A percentile compares a stretch with the other conserved stretches of the same genome.
These are phyloP conservation scores for Globisporangium rhizosaccharum DNA, from an alignment of 352 stramenopile genomes.

Conservation along the genomic window DNA sequence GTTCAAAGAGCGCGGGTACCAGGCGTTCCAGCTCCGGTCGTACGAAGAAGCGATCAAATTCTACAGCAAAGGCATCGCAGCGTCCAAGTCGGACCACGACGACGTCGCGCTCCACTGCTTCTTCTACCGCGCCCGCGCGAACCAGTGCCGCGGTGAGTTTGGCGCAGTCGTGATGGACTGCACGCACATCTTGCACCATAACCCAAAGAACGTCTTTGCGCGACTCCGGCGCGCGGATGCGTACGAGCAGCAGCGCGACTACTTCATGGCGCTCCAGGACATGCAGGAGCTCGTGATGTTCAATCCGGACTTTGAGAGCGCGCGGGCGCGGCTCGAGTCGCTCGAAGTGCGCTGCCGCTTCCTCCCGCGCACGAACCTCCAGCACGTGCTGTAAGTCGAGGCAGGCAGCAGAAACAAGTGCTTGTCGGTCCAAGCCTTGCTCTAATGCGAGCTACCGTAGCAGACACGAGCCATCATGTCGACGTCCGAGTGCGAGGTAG, in stretches of 20 bases:
- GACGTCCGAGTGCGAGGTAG: too few species aligned
- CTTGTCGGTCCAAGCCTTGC: background rate
- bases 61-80: constrained; percentile 88
- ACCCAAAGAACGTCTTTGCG: constrained; percentile 47
- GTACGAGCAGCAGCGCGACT: constrained; percentile 55
- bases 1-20: constrained; percentile 83
- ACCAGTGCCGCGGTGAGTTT: constrained; percentile 50
- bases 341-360: constrained; percentile 42
- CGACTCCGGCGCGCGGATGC: constrained; percentile 45
- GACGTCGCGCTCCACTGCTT: constrained; percentile 52
- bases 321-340: constrained; percentile 29
- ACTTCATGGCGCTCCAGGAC: constrained; percentile 49
- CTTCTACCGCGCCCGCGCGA: constrained; percentile 46
- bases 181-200: constrained; percentile 41
- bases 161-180: constrained; percentile 45
- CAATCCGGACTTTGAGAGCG: constrained; percentile 52
- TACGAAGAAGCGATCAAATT: constrained; percentile 88
- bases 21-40: constrained; percentile 86
- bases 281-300: constrained; percentile 48
- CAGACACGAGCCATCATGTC: background rate
- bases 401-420: background rate
- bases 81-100: constrained; percentile 37
- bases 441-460: background rate
- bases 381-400: constrained; percentile 9
- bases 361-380: constrained; percentile 20